phyloP scores from a whole-genome alignment of 768 basidiomycete genomes.

The Pulveroboletus frians region DNA sequence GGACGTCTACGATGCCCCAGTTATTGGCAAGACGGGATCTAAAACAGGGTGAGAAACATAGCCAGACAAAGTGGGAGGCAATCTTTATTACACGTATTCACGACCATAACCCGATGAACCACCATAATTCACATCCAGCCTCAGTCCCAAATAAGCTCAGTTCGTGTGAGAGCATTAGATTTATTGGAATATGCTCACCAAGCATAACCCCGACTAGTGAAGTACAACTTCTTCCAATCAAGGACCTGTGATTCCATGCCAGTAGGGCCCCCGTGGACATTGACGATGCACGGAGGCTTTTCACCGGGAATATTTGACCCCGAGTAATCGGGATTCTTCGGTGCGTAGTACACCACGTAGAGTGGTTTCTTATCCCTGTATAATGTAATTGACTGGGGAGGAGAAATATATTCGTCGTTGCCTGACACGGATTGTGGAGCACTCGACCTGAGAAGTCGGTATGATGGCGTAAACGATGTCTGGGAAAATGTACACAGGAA shows the following conservation, averaged over 20 bases:
- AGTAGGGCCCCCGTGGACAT: constrained; percentile 74
- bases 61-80: neutral
- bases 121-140: constrained; percentile 73
- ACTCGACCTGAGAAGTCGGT: constrained; percentile 21
- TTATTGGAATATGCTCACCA: constrained; percentile 41
- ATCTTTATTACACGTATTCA: constrained; percentile 44
- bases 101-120: constrained; percentile 74
- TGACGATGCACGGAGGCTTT: constrained; percentile 62
- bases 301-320: constrained; percentile 45
- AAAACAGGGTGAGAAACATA: constrained; percentile 6
- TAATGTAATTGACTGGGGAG: constrained; percentile 45
- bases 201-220: constrained; percentile 67
- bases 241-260: constrained; percentile 42
- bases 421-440: constrained; percentile 14
- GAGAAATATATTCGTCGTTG: constrained; percentile 37
- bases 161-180: neutral
- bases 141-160: constrained; percentile 17
- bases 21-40: constrained; percentile 48
- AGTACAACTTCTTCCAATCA: constrained; percentile 54
- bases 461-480: constrained; percentile 20
- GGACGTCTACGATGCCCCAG: constrained; percentile 74
- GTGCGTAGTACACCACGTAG: constrained; percentile 63
- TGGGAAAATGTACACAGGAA: constrained; percentile 27
- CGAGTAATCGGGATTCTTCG: constrained; percentile 56
- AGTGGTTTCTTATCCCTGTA: constrained; percentile 36